Evolutionary conservation across 2,329 filamentous ascomycete genomes (phyloP), one percentile per base, ranked within the genome.

Genomic region (Ophiostoma sp.): DNA sequence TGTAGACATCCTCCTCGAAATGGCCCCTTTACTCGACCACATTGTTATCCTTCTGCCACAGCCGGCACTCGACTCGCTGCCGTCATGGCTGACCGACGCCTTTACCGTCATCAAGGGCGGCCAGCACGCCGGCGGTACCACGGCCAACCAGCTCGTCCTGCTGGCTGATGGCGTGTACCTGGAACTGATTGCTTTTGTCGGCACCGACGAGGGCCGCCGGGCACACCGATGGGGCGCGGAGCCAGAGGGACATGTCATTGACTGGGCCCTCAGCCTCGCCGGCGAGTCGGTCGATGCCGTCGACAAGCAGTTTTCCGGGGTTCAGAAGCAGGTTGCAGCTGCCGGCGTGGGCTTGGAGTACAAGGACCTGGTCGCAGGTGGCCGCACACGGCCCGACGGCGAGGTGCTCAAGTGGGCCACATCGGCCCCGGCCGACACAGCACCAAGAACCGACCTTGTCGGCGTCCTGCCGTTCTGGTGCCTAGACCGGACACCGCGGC

Each of bases 121-220:
- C 47, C 79, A 77, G 16, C 87, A 90, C 73, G 83, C 85, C 8
- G 87, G 87, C 71, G 83, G 83, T 14, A 79, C 79, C 72, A 90
- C 83, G 1, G 83, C 82, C 70, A 90, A 90, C 77, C 83, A 82
- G 60, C 82, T 90, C 18, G 82, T 89, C 27, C 77, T 88, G 14
- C 83, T 91, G 69, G 73, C 79, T 40, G 87, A 90, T 72, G 88
- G 88, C 42, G 83, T 82, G 36, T 90, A 90, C 76, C 78, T 91
- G 67, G 88, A 91, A 74, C 78, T 90, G 66, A 87, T 89, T 70
- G 83, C 85, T 52, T 90, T 89, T 74, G 78, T 85, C 65, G 75
- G 83, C 27, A 67, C 60, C 14, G 71, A 77, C 41, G 76, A 79
- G 27, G 77, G 76, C 6, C 79, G 82, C 3, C 73, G 73, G 5